phyloP scores from a whole-genome alignment of 2,329 filamentous ascomycete species.

The Fusarium nematophilum region DNA sequence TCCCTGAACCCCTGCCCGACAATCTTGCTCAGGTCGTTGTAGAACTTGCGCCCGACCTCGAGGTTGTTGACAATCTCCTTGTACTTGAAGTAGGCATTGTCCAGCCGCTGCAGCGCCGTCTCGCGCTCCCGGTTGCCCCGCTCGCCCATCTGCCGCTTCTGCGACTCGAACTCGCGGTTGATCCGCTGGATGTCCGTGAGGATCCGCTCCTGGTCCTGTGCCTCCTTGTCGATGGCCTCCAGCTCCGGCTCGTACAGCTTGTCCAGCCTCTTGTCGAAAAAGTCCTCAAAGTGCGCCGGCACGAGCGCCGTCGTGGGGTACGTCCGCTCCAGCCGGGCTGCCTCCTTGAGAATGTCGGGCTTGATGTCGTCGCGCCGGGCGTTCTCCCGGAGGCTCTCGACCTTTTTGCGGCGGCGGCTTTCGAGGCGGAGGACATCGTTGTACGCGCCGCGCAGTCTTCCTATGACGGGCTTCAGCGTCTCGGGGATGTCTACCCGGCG shows the following conservation, averaged over 20 bases:
- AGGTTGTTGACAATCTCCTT: slow-evolving; percentile 95
- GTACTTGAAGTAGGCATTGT: slow-evolving; percentile 94
- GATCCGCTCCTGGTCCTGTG: slow-evolving; percentile 79
- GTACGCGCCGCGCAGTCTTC: slow-evolving; percentile 79
- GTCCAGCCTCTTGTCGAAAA: slow-evolving; percentile 86
- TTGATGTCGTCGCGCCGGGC: slow-evolving; percentile 90
- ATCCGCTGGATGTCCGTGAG: slow-evolving; percentile 76
- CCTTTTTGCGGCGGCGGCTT: slow-evolving; percentile 80
- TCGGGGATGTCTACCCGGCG: slow-evolving; percentile 82
- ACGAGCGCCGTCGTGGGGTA: slow-evolving; percentile 87
- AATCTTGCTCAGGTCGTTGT: slow-evolving; percentile 93
- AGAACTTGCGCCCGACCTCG: slow-evolving; percentile 93
- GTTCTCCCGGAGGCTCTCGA: slow-evolving; percentile 82
- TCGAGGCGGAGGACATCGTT: slow-evolving; percentile 90
- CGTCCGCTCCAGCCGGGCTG: slow-evolving; percentile 84
- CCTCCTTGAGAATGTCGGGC: slow-evolving; percentile 83
- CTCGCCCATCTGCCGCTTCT: slow-evolving; percentile 73
- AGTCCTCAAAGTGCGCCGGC: slow-evolving; percentile 89
- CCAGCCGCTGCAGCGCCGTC: slow-evolving; percentile 84
- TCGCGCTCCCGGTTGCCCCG: slow-evolving; percentile 79
- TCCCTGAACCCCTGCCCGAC: slow-evolving; percentile 84
- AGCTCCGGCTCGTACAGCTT: slow-evolving; percentile 82
- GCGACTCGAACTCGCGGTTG: slow-evolving; percentile 81
- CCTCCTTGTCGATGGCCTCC: slow-evolving; percentile 76
- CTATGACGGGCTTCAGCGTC: slow-evolving; percentile 81